phyloP scores from a whole-genome alignment of 164 flowering plant species.

The Sedum album region DNA sequence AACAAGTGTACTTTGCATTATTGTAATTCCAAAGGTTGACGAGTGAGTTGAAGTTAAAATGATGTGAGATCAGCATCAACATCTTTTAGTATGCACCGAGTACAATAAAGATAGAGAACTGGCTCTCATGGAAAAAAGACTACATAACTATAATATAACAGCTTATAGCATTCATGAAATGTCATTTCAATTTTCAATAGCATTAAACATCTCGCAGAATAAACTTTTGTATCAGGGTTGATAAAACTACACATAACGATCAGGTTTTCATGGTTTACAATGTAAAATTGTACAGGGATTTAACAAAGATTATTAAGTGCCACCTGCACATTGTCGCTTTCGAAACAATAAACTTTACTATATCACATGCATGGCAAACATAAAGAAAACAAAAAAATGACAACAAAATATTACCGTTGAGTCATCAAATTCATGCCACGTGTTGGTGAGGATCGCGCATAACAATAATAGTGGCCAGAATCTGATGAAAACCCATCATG shows the following conservation, averaged over 20 bases:
- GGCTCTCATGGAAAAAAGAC: neutral
- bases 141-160: neutral
- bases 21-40: neutral
- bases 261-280: too few species aligned
- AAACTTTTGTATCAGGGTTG: too few species aligned
- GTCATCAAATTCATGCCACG: conserved; percentile 78
- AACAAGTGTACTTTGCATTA: neutral
- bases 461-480: conserved; percentile 80
- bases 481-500: conserved; percentile 47
- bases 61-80: neutral
- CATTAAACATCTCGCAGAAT: neutral
- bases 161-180: neutral
- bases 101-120: too few species aligned
- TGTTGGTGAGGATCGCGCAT: conserved; percentile 52
- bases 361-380: neutral
- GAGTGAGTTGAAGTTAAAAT: too few species aligned
- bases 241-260: too few species aligned
- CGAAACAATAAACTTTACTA: neutral
- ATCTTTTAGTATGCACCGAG: too few species aligned
- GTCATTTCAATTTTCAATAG: neutral
- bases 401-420: conserved; percentile 39
- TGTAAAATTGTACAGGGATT: too few species aligned
- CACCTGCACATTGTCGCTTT: too few species aligned
- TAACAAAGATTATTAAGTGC: too few species aligned
- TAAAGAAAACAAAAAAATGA: neutral